These are phyloP conservation scores for Anastatica hierochuntica DNA, from an alignment of 345 rosid species.

Conservation along the genomic window DNA sequence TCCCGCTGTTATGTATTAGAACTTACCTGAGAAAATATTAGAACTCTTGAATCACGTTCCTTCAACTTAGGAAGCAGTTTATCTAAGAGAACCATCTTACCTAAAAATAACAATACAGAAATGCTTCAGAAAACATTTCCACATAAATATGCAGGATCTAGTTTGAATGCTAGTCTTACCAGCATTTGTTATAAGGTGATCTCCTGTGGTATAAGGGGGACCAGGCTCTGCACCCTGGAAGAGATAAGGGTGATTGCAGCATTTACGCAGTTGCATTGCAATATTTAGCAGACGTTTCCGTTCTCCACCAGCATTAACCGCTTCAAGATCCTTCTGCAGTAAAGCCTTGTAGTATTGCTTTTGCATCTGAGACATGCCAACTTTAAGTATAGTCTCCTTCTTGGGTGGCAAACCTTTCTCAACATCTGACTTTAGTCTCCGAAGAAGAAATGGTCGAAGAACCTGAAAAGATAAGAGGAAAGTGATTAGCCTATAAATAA, in stretches of 20 bases:
- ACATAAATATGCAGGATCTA: neutral
- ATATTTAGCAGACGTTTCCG: constrained; percentile 93
- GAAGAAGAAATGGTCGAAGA: constrained; percentile 96
- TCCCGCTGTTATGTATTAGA: neutral
- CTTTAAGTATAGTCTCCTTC: constrained; percentile 96
- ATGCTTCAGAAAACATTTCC: constrained; percentile 1
- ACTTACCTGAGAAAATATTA: constrained; percentile 91
- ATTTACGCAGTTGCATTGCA: constrained; percentile 98
- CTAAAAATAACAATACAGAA: constrained; percentile 31
- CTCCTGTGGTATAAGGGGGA: constrained; percentile 97
- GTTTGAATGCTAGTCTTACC: constrained; percentile 37
- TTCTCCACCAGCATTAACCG: constrained; percentile 99
- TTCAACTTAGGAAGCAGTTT: constrained; percentile 95
- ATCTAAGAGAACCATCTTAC: constrained; percentile 98
- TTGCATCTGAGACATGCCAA: constrained; percentile 99
- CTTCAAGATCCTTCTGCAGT: constrained; percentile 97
- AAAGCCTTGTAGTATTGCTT: constrained; percentile 84
- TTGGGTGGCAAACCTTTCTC: constrained; percentile 99
- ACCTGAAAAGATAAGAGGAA: constrained; percentile 35
- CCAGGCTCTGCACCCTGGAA: constrained; percentile 99
- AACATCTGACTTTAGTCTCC: constrained; percentile 94
- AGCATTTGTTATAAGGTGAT: constrained; percentile 83
- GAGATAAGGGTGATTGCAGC: constrained; percentile 99
- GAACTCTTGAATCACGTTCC: constrained; percentile 98
- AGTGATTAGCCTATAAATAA: neutral